A percentile compares a stretch with the other conserved stretches of the same genome.
These are phyloP conservation scores for Globisporangium okanoganense DNA, from an alignment of 352 stramenopile genomes.

Conservation along the genomic window DNA sequence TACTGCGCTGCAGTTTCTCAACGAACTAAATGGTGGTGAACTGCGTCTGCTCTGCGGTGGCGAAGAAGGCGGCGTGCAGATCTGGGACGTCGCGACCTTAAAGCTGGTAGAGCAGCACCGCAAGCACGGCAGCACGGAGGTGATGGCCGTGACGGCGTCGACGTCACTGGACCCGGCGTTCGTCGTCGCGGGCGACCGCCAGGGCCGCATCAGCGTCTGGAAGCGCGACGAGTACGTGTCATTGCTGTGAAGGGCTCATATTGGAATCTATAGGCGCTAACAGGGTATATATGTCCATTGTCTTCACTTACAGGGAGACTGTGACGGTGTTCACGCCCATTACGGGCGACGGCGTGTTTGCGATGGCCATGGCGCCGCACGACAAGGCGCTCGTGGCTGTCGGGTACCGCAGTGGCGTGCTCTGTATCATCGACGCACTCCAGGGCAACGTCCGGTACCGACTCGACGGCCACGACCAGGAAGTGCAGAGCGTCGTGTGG, in stretches of 20 bases:
- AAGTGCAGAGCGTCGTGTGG: slow-evolving; percentile 64
- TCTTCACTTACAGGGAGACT: slow-evolving; percentile 21
- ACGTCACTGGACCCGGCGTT: slow-evolving; percentile 29
- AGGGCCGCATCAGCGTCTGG: slow-evolving; percentile 57
- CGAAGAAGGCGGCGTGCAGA: slow-evolving; percentile 69
- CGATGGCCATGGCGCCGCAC: slow-evolving; percentile 45
- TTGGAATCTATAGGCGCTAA: background rate
- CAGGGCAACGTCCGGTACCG: slow-evolving; percentile 32
- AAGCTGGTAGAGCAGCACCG: slow-evolving; percentile 57
- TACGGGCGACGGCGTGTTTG: slow-evolving; percentile 48
- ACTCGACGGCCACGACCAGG: slow-evolving; percentile 62
- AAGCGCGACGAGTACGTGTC: slow-evolving; percentile 44
- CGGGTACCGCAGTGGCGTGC: slow-evolving; percentile 61
- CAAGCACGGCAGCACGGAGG: slow-evolving; percentile 53
- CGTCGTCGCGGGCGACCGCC: slow-evolving; percentile 57
- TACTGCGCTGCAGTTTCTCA: slow-evolving; percentile 48
- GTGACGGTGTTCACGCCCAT: slow-evolving; percentile 45
- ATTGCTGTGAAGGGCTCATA: background rate
- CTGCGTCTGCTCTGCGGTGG: slow-evolving; percentile 49
- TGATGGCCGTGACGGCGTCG: slow-evolving; percentile 44
- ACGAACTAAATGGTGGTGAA: slow-evolving; percentile 19
- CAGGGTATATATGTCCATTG: background rate
- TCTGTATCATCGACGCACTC: slow-evolving; percentile 51
- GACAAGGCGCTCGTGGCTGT: slow-evolving; percentile 57
- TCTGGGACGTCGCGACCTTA: slow-evolving; percentile 57